Conservation (phyloP, 164 flowering plant genomes). For the Vitis labrusca region DNA sequence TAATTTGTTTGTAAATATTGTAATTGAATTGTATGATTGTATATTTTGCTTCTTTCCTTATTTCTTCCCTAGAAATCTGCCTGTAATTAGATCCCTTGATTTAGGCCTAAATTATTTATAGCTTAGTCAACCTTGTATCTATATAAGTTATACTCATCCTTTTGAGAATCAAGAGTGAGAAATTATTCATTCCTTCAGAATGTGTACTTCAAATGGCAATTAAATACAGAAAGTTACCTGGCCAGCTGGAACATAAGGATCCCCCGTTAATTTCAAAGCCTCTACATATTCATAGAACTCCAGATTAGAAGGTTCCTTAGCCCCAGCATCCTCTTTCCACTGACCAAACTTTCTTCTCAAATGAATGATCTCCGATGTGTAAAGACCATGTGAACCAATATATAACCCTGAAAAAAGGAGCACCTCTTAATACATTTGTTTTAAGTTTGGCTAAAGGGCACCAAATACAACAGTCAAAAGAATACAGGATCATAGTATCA, state of each 20-base stretch:
- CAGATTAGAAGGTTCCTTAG: conserved; percentile 42
- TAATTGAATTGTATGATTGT: no score
- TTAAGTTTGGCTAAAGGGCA: not conserved
- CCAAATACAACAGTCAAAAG: not conserved
- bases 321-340: conserved; percentile 69
- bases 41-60: no score
- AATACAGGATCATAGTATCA: not conserved
- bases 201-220: not conserved
- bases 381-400: conserved; percentile 81
- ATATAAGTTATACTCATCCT: not conserved
- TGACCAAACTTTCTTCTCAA: conserved; percentile 79
- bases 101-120: not conserved
- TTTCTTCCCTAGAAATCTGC: no score
- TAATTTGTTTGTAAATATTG: no score
- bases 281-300: conserved; percentile 98
- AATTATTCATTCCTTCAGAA: no score
- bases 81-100: no score
- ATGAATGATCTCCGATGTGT: conserved; percentile 87
- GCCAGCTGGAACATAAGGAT: conserved; percentile 95
- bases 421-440: not conserved
- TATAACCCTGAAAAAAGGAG: conserved; percentile 59
- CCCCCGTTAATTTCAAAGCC: conserved; percentile 90
- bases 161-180: no score
- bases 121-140: not conserved
- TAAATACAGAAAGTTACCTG: conserved; percentile 47